Percentiles rank a stretch among this genome's conserved stretches.
Conservation (phyloP, 768 basidiomycete genomes). For the Termitomyces sp. region DNA sequence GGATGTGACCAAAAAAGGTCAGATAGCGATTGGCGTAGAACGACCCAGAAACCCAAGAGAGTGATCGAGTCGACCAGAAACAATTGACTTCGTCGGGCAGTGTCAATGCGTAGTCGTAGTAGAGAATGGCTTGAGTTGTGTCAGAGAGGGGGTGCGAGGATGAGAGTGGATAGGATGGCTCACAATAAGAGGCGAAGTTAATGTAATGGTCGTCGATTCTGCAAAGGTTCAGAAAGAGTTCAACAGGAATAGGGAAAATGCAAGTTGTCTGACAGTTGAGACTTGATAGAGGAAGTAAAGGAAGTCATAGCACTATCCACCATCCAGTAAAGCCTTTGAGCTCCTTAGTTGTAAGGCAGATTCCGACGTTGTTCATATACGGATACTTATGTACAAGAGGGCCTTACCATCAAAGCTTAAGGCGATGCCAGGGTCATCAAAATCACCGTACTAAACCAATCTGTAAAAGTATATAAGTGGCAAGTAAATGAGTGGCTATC, state of each 20-base stretch:
- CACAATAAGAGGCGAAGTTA: too few species aligned
- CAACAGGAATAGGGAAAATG: neutral
- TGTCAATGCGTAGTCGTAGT: constrained; percentile 48
- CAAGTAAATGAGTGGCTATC: neutral
- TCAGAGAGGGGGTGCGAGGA: too few species aligned
- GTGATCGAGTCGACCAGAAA: constrained; percentile 32
- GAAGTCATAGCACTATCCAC: neutral
- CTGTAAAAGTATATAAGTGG: neutral
- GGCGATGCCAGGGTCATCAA: neutral
- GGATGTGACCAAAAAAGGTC: constrained; percentile 30
- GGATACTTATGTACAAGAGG: too few species aligned
- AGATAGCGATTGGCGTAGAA: constrained; percentile 43
- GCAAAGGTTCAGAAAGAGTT: too few species aligned
- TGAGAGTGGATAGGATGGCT: too few species aligned
- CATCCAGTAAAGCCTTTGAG: neutral
- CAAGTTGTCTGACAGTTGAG: constrained; percentile 10
- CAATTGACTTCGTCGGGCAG: constrained; percentile 33
- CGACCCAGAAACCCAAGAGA: constrained; percentile 29
- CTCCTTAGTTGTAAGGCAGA: neutral
- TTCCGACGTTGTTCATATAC: neutral
- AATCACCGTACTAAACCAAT: neutral
- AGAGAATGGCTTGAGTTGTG: constrained; percentile 26
- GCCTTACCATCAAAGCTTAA: neutral
- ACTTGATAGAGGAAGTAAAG: constrained; percentile 10
- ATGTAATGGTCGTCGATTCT: too few species aligned